Evolutionary conservation across 768 basidiomycete genomes (phyloP), one percentile per base, ranked within the genome.

Genomic region (Leccinum variicolor): DNA sequence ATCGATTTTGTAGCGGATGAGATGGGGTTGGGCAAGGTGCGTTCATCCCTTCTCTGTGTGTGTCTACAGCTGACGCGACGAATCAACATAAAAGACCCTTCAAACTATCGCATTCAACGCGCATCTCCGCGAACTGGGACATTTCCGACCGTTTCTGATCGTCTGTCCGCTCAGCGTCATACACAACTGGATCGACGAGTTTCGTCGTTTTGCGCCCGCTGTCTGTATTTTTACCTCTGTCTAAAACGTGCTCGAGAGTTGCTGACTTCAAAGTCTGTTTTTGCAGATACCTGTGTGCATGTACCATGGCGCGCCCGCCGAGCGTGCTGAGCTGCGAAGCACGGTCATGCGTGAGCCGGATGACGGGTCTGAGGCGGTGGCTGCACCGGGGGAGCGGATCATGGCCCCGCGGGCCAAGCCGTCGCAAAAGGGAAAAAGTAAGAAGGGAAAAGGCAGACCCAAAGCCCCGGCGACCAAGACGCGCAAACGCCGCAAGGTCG

Each of bases 81-180:
- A 43, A 43, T 2, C 46, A 1, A 29, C 7, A n/a, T n/a, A 47
- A 58, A 57, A 97, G 91, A 99, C 97, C 0, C 79, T 98, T 0
- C 97, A 99, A 79, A 91, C 87, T 0, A 99, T 99, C 46, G 85
- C 95, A 0, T 97, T 98, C 71, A 84, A 92, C 57, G 95, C 95
- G 0, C 89, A 94, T 72, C 79, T 99, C 1, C 86, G 92, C 29
- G 87, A 90, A 55, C 76, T 84, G 55, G 78, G 83, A 4, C 84
- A 89, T 48, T 79, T 78, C 58, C 81, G 83, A 15, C 91, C 92
- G 0, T 90, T 95, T 72, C 80, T 99, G 25, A 74, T 99, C 56
- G 93, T 98, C 19, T 94, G 92, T 60, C 97, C 97, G 0, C 82
- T 98, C 1, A 93, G 92, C 47, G 96, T 98, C 13, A 74, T 98